phyloP scores from a whole-genome alignment of 1,284 basidiomycete species.

The Stereum hirsutum region DNA sequence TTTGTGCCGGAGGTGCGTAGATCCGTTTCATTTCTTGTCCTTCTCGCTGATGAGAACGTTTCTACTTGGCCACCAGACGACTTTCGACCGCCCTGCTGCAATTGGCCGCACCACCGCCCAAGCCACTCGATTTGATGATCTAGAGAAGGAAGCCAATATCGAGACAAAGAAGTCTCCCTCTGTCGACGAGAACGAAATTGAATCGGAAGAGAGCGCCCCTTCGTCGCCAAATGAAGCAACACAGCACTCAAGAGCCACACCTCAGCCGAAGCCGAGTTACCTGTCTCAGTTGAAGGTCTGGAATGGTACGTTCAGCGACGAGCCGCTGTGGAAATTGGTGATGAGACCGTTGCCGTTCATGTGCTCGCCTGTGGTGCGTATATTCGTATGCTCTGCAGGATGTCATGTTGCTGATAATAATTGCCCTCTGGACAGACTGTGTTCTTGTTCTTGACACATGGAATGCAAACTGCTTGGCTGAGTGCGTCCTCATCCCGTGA shows the following conservation, averaged over 20 bases:
- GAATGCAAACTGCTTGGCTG: slow-evolving; percentile 33
- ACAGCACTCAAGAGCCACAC: too few relatives aligned
- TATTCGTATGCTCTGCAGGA: background rate
- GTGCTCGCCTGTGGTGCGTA: slow-evolving; percentile 29
- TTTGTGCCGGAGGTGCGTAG: slow-evolving; percentile 34
- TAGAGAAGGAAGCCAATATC: too few relatives aligned
- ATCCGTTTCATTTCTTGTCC: background rate
- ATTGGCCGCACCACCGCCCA: too few relatives aligned
- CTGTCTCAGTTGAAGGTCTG: slow-evolving; percentile 25
- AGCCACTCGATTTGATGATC: too few relatives aligned
- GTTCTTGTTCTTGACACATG: slow-evolving; percentile 27
- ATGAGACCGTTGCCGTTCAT: slow-evolving; percentile 30
- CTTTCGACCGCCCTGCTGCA: slow-evolving; percentile 18
- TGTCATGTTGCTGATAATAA: background rate
- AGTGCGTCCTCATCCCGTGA: too few relatives aligned
- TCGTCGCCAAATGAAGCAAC: too few relatives aligned
- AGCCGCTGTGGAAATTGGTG: slow-evolving; percentile 24
- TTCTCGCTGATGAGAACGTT: background rate
- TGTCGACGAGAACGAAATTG: background rate
- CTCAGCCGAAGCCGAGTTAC: slow-evolving; percentile 16
- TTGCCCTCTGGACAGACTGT: slow-evolving; percentile 19
- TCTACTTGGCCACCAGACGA: slow-evolving; percentile 21
- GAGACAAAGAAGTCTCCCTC: background rate
- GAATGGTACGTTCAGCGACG: slow-evolving; percentile 25
- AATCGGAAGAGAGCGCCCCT: background rate